Evolutionary conservation across 768 basidiomycete genomes (phyloP).

Genomic region (Lactarius hatsudake): DNA sequence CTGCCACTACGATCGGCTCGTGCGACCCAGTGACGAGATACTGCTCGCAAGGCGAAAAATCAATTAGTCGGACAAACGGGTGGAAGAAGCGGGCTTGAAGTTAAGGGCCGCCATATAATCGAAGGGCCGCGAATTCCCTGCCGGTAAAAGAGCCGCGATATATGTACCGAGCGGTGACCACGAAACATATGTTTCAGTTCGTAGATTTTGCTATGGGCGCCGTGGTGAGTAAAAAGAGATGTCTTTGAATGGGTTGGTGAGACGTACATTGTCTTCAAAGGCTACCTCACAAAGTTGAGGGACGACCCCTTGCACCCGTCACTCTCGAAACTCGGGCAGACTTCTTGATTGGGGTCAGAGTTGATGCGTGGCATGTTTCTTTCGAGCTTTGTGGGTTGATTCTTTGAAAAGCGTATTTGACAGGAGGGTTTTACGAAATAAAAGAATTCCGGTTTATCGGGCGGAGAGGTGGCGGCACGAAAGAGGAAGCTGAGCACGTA

Average conservation of each 20-base stretch:
- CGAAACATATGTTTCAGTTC: constrained; percentile 94
- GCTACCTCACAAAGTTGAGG: no score
- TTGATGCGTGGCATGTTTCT: no score
- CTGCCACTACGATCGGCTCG: constrained; percentile 84
- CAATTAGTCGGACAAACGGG: constrained; percentile 90
- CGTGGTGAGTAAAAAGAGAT: constrained; percentile 24
- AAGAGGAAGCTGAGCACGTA: no score
- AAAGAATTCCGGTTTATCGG: no score
- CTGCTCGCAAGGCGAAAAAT: constrained; percentile 95
- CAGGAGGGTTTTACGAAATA: no score
- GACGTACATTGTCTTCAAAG: no score
- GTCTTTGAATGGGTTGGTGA: background rate
- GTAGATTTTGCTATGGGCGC: constrained; percentile 52
- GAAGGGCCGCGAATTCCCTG: constrained; percentile 96
- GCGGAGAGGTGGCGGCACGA: no score
- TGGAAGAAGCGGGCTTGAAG: constrained; percentile 90
- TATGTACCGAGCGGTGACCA: constrained; percentile 99
- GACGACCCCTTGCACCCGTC: no score
- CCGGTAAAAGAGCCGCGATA: constrained; percentile 84
- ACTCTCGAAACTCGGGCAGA: no score
- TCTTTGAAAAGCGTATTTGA: no score
- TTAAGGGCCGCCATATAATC: constrained; percentile 90
- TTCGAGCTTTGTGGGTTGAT: no score
- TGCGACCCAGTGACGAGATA: constrained; percentile 98
- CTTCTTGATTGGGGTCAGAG: no score